Conservation (phyloP, 1,284 basidiomycete species). For the Quambalaria eucalypti region DNA sequence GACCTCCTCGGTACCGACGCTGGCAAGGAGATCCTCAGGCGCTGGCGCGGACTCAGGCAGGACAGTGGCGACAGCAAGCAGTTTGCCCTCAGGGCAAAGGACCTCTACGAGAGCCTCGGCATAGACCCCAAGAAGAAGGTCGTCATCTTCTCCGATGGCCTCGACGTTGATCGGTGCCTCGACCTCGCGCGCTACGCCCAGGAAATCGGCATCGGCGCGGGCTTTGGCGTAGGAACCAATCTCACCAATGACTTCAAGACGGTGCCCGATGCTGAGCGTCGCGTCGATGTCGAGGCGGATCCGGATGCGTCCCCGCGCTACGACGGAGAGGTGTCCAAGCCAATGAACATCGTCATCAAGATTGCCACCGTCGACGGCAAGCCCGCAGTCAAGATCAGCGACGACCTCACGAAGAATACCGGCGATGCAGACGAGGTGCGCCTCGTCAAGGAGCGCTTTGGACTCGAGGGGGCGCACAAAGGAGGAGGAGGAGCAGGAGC, state of each 20-base stretch:
- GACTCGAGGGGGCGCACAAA: background rate
- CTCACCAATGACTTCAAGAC: conserved; percentile 8
- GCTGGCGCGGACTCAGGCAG: conserved; percentile 42
- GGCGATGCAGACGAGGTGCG: conserved; percentile 33
- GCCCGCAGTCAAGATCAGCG: conserved; percentile 42
- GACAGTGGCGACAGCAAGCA: conserved; percentile 36
- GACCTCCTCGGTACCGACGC: conserved; percentile 25
- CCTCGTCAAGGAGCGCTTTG: conserved; percentile 4
- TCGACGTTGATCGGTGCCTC: conserved; percentile 32
- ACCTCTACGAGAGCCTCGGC: conserved; percentile 26
- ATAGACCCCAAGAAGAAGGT: conserved; percentile 35
- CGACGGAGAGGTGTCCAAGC: conserved; percentile 11
- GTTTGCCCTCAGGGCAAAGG: conserved; percentile 29
- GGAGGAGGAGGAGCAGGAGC: too few relatives aligned
- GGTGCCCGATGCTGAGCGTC: background rate
- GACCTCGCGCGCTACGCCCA: conserved; percentile 22
- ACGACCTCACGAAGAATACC: conserved; percentile 45
- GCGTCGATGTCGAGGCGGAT: background rate
- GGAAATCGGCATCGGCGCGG: conserved; percentile 35
- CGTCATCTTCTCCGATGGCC: conserved; percentile 40
- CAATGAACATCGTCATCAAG: conserved; percentile 46
- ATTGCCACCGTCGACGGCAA: conserved; percentile 27
- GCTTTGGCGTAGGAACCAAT: conserved; percentile 19
- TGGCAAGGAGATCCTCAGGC: conserved; percentile 30
- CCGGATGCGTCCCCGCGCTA: conserved; percentile 1